These are phyloP conservation scores for Phytophthora ramorum DNA, from an alignment of 352 stramenopile genomes.

Conservation along the genomic window DNA sequence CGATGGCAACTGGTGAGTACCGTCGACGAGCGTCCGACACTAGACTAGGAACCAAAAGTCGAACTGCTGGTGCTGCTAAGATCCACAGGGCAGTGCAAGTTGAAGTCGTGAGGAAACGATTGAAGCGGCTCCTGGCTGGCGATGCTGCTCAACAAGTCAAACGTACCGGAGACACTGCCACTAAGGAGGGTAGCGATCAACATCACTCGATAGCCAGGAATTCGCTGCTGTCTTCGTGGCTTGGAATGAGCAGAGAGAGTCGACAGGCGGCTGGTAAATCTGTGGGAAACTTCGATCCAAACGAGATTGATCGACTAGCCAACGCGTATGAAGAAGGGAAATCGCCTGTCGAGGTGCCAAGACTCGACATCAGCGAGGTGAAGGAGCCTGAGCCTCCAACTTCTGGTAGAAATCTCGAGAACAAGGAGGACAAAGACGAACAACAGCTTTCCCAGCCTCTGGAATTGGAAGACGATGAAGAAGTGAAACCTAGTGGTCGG, in stretches of 20 bases:
- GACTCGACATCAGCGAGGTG: background rate
- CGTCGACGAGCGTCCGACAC: slow-evolving; percentile 35
- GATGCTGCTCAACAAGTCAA: slow-evolving; percentile 9
- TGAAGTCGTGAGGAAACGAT: slow-evolving; percentile 49
- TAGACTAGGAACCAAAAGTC: slow-evolving; percentile 19
- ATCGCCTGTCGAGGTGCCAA: slow-evolving; percentile 11
- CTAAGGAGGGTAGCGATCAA: background rate
- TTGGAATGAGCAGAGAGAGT: slow-evolving; percentile 21
- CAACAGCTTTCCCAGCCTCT: slow-evolving; percentile 9
- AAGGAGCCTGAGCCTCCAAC: background rate
- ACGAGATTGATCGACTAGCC: slow-evolving; percentile 62
- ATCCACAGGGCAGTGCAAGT: slow-evolving; percentile 58
- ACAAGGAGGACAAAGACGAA: slow-evolving; percentile 14
- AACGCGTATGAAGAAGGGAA: slow-evolving; percentile 65
- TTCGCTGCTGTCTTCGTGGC: slow-evolving; percentile 20
- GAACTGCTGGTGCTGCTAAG: slow-evolving; percentile 32
- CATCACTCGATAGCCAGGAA: slow-evolving; percentile 7
- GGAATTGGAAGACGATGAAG: slow-evolving; percentile 5
- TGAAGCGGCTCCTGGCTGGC: slow-evolving; percentile 43
- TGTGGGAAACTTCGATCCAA: slow-evolving; percentile 42
- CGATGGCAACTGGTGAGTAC: slow-evolving; percentile 49
- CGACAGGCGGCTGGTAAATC: slow-evolving; percentile 12
- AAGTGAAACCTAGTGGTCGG: slow-evolving; percentile 3
- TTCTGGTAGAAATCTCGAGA: background rate
- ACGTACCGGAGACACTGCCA: background rate